These are phyloP conservation scores for Colletotrichum falcatum DNA, from an alignment of 2,329 filamentous ascomycete genomes.

Conservation along the genomic window DNA sequence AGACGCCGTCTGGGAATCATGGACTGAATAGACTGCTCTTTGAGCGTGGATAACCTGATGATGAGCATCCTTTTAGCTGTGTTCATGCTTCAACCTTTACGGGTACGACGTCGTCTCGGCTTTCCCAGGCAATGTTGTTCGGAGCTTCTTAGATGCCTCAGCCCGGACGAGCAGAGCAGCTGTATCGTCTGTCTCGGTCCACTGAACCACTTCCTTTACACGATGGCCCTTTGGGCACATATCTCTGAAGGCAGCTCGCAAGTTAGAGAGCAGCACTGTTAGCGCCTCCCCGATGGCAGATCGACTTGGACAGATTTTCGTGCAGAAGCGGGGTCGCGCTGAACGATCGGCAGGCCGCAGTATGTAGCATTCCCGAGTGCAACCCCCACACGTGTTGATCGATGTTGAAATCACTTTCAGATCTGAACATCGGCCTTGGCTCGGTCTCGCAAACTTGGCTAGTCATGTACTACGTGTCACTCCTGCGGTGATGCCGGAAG, in stretches of 20 bases:
- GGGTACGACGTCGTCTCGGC: background rate
- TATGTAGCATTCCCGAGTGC: background rate
- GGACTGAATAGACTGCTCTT: background rate
- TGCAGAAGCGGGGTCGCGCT: background rate
- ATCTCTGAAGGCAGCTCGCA: background rate
- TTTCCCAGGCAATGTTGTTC: background rate
- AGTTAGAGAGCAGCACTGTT: background rate
- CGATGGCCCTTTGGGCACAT: no score
- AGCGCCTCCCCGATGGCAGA: background rate
- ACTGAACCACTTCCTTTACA: no score
- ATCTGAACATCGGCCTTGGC: background rate
- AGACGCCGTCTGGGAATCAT: background rate
- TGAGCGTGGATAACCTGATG: background rate
- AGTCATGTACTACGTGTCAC: background rate
- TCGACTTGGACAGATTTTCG: background rate
- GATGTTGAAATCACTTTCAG: background rate
- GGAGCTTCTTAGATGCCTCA: background rate
- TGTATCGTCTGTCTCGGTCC: background rate
- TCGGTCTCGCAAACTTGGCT: background rate
- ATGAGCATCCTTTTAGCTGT: background rate
- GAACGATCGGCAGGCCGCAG: background rate
- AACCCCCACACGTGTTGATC: fast-evolving
- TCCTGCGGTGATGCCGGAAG: background rate
- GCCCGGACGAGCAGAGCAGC: background rate
- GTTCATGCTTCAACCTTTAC: background rate